Evolutionary conservation across 345 rosid species (phyloP).

Genomic region (Reutealis trisperma): DNA sequence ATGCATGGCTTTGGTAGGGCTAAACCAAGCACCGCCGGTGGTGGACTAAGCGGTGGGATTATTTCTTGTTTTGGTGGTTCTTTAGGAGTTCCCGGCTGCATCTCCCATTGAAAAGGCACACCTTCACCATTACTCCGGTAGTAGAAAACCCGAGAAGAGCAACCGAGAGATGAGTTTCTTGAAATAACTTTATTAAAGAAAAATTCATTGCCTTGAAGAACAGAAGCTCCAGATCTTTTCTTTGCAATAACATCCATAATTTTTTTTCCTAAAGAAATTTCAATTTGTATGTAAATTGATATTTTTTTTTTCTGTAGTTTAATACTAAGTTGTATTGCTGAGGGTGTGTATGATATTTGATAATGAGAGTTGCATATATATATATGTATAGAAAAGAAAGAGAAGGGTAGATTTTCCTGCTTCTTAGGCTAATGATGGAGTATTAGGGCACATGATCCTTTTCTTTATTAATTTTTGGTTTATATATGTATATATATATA

Average conservation of each 20-base stretch:
- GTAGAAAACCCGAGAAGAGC: conserved; percentile 30
- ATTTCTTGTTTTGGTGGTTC: conserved; percentile 12
- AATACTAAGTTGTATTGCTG: neutral
- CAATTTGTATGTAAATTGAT: no score
- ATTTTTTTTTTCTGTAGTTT: no score
- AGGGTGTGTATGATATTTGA: neutral
- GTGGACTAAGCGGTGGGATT: conserved; percentile 42
- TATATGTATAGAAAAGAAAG: neutral
- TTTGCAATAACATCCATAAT: conserved; percentile 33
- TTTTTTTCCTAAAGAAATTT: neutral
- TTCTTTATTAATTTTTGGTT: conserved; percentile 7
- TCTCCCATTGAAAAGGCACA: conserved; percentile 36
- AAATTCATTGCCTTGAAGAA: conserved; percentile 39
- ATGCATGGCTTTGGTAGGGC: conserved; percentile 57
- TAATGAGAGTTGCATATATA: neutral
- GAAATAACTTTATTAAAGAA: conserved; percentile 41
- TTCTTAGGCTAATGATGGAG: conserved; percentile 29
- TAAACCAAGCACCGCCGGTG: conserved; percentile 63
- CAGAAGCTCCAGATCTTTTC: conserved; percentile 24
- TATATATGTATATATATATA: no score
- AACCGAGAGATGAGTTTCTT: conserved; percentile 35
- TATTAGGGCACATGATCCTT: conserved; percentile 30
- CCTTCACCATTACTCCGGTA: conserved; percentile 29
- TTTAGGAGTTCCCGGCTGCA: conserved; percentile 28
- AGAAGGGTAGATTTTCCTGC: conserved; percentile 9